A percentile compares a stretch with the other conserved stretches of the same genome.
Evolutionary conservation across 495 filamentous ascomycete genomes (phyloP).

Genomic region (Penicillium simplicissimum): DNA sequence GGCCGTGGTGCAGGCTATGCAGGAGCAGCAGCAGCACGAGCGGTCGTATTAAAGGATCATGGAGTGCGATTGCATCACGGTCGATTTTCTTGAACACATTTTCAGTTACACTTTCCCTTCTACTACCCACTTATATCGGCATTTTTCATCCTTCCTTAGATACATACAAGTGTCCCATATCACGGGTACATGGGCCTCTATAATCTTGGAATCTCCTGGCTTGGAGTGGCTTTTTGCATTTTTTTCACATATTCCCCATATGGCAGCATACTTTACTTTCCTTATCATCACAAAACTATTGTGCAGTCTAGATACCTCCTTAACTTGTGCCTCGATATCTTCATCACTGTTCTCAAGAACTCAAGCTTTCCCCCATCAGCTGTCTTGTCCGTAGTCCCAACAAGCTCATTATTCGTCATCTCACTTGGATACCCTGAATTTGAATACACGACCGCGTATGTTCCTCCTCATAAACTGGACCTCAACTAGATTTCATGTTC

Average conservation of each 20-base stretch:
- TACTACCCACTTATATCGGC: background rate
- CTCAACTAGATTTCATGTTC: too few relatives aligned
- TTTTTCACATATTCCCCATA: constrained; percentile 1
- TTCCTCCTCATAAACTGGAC: background rate
- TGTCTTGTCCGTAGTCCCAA: background rate
- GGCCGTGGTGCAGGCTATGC: background rate
- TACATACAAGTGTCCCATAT: background rate
- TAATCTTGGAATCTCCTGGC: background rate
- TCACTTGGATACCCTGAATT: too few relatives aligned
- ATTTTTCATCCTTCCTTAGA: background rate
- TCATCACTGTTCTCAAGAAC: too few relatives aligned
- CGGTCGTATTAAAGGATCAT: background rate
- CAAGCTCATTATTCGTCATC: too few relatives aligned
- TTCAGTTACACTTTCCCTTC: background rate
- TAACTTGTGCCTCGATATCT: background rate
- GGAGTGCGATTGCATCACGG: background rate
- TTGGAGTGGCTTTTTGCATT: background rate
- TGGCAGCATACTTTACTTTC: background rate
- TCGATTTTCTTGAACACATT: constrained; percentile 3
- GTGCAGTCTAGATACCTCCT: background rate
- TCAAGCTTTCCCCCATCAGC: background rate
- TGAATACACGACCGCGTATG: background rate
- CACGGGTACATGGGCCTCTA: background rate
- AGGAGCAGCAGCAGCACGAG: constrained; percentile 9
- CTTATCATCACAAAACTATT: background rate